A percentile compares a stretch with the other conserved stretches of the same genome.
Conservation (phyloP, 768 basidiomycete genomes). For the Ephemerocybe angulata region DNA sequence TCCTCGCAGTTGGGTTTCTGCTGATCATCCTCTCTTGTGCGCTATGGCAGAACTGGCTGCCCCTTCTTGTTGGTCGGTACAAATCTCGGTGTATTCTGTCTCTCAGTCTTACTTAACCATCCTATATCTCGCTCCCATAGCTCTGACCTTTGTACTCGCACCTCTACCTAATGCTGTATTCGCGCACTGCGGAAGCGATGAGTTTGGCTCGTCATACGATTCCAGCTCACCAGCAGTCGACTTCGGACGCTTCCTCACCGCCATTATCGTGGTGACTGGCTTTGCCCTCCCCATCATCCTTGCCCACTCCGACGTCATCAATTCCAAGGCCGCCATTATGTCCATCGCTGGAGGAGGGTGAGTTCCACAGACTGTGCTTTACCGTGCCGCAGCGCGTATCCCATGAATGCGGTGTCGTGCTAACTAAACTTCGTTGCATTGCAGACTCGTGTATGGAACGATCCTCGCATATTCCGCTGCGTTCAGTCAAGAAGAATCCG, state of each 20-base stretch:
- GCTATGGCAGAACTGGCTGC: slow-evolving; percentile 94
- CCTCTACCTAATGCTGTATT: slow-evolving; percentile 94
- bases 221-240: slow-evolving; percentile 65
- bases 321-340: slow-evolving; percentile 84
- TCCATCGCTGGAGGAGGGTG: slow-evolving; percentile 91
- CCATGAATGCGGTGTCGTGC: not conserved
- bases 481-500: slow-evolving; percentile 79
- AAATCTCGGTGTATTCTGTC: too few relatives aligned
- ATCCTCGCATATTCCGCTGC: slow-evolving; percentile 84
- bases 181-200: slow-evolving; percentile 87
- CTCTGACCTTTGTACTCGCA: slow-evolving; percentile 90
- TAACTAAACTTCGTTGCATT: not conserved
- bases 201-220: slow-evolving; percentile 77
- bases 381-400: slow-evolving; percentile 4
- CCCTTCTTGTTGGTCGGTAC: slow-evolving; percentile 90
- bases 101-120: slow-evolving; percentile 2
- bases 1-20: slow-evolving; percentile 95
- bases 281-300: slow-evolving; percentile 91
- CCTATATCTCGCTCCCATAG: slow-evolving; percentile 36
- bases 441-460: slow-evolving; percentile 82
- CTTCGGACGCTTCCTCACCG: slow-evolving; percentile 92
- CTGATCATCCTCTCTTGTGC: slow-evolving; percentile 97
- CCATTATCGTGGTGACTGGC: slow-evolving; percentile 86
- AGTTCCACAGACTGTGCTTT: slow-evolving; percentile 24
- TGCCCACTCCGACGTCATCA: slow-evolving; percentile 87